phyloP scores from a whole-genome alignment of 1,139 yeast species.

The Geotrichum restrictum region DNA sequence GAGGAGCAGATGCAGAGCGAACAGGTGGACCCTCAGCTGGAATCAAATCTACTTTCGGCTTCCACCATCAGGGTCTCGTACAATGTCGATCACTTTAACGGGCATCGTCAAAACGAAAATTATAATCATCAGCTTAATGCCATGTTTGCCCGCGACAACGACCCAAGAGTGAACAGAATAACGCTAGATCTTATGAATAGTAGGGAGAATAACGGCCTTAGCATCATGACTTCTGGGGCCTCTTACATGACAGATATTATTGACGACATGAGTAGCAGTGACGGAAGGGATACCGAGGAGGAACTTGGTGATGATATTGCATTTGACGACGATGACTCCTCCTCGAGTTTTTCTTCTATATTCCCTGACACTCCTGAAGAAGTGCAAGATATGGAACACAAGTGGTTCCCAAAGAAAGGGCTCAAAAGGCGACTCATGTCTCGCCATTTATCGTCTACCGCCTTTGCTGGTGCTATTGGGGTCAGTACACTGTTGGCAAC shows the following conservation, averaged over 20 bases:
- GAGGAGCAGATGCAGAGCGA: not conserved
- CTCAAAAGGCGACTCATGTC: conserved; percentile 55
- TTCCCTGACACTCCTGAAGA: conserved; percentile 11
- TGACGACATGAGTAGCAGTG: conserved; percentile 20
- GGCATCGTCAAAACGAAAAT: conserved; percentile 31
- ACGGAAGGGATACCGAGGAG: conserved; percentile 3
- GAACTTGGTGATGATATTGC: conserved; percentile 9
- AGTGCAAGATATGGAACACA: conserved; percentile 7
- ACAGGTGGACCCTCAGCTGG: too few species aligned
- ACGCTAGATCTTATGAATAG: not conserved
- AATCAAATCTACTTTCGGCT: conserved; percentile 7
- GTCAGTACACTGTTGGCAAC: conserved; percentile 74
- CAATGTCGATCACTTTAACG: conserved; percentile 32
- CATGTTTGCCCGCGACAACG: conserved; percentile 28
- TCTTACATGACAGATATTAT: conserved; percentile 19
- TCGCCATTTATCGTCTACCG: conserved; percentile 75
- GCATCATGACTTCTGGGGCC: conserved; percentile 8
- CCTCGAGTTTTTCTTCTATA: conserved; percentile 13
- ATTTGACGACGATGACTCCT: not conserved
- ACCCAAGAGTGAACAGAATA: conserved; percentile 17
- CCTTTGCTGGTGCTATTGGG: conserved; percentile 79
- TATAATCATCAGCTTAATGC: conserved; percentile 32
- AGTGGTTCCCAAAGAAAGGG: conserved; percentile 17
- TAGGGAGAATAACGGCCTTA: conserved; percentile 7
- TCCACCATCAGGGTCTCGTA: conserved; percentile 27